A percentile compares a stretch with the other conserved stretches of the same genome.
These are phyloP conservation scores for Neltuma alba DNA, from an alignment of 306 rosid species.

Conservation along the genomic window DNA sequence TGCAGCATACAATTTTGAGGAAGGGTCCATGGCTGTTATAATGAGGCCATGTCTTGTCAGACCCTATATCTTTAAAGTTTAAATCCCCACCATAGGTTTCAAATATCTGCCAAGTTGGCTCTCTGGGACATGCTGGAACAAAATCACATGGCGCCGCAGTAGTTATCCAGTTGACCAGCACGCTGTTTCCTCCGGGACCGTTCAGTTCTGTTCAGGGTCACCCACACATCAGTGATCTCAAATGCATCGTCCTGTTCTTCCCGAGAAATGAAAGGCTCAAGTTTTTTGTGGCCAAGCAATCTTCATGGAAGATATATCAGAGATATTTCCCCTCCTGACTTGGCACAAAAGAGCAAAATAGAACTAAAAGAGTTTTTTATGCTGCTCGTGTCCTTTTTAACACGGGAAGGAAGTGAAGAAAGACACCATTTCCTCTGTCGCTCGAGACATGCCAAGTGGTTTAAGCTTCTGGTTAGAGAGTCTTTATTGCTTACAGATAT, in stretches of 20 bases:
- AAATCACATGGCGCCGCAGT: conserved; percentile 36
- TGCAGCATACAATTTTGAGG: not conserved
- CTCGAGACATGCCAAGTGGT: not conserved
- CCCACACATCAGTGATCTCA: conserved; percentile 19
- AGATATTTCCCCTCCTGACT: not conserved
- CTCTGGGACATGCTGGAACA: conserved; percentile 27
- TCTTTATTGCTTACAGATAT: not conserved
- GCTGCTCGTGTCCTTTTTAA: not conserved
- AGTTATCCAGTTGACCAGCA: conserved; percentile 21
- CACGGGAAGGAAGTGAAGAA: conserved; percentile 3
- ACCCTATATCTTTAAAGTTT: conserved; percentile 21
- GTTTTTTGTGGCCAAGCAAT: conserved; percentile 3
- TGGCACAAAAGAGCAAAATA: not conserved
- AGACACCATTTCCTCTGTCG: not conserved
- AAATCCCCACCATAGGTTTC: not conserved
- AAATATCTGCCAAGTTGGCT: conserved; percentile 40
- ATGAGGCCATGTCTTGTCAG: conserved; percentile 1
- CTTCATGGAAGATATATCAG: conserved; percentile 4
- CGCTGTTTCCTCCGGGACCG: conserved; percentile 28
- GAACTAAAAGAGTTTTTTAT: not conserved
- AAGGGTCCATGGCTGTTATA: not conserved
- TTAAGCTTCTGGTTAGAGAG: conserved; percentile 17
- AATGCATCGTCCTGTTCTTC: not conserved
- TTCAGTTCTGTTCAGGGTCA: conserved; percentile 16
- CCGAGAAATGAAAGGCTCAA: not conserved